A percentile compares a stretch with the other conserved stretches of the same genome.
phyloP scores from a whole-genome alignment of 2,329 filamentous ascomycete species.

The Lecanoromycetidae sp. region DNA sequence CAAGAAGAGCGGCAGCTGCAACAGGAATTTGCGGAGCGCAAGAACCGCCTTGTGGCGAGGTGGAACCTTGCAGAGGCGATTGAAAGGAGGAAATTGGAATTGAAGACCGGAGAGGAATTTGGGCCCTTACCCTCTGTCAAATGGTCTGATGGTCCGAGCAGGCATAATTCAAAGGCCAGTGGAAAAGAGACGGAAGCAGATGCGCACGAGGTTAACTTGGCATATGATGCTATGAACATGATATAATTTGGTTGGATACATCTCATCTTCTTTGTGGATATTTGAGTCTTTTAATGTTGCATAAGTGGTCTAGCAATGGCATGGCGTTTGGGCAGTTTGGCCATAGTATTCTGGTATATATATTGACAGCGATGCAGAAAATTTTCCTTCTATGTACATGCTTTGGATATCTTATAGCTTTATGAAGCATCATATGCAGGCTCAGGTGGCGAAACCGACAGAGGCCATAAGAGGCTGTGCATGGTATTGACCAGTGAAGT shows the following conservation, averaged over 20 bases:
- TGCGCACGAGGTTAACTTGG: background rate
- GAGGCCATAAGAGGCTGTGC: too few relatives aligned
- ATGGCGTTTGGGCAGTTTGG: background rate
- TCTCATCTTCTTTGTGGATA: background rate
- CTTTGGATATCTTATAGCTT: too few relatives aligned
- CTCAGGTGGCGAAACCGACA: too few relatives aligned
- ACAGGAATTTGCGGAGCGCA: slow-evolving; percentile 36
- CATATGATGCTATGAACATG: slow-evolving; percentile 14
- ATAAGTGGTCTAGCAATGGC: background rate
- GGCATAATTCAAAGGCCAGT: background rate
- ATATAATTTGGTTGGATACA: too few relatives aligned
- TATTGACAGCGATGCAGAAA: too few relatives aligned
- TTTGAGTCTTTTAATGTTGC: background rate
- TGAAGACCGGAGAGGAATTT: slow-evolving; percentile 33
- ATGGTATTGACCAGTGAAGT: too few relatives aligned
- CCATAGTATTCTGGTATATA: too few relatives aligned
- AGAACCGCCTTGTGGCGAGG: slow-evolving; percentile 34
- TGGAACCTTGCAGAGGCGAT: slow-evolving; percentile 46
- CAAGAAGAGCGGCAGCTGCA: slow-evolving; percentile 41
- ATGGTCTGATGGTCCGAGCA: slow-evolving; percentile 28
- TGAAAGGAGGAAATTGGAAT: slow-evolving; percentile 42
- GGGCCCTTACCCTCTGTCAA: slow-evolving; percentile 29
- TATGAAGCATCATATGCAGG: too few relatives aligned
- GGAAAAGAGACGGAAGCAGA: background rate
- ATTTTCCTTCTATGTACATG: too few relatives aligned